Conservation (phyloP, 2,329 filamentous ascomycete genomes). For the Tothia fuscella region DNA sequence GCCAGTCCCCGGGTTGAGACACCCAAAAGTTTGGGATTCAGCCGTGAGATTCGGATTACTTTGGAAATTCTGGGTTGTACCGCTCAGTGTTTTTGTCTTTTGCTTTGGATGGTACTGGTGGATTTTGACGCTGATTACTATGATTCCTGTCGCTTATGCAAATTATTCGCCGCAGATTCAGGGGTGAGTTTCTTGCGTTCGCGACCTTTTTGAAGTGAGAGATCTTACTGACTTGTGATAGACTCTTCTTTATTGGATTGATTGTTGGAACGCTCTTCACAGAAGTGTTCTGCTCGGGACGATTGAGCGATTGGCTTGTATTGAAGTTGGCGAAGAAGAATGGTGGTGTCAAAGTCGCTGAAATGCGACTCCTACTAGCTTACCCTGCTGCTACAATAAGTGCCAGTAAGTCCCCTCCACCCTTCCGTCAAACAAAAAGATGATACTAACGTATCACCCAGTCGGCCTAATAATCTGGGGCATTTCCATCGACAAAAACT, state of each 20-base stretch:
- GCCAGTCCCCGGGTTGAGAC: slow-evolving; percentile 39
- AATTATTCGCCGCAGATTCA: slow-evolving; percentile 38
- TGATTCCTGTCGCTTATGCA: slow-evolving; percentile 41
- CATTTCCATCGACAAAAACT: slow-evolving; percentile 38
- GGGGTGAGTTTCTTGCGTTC: slow-evolving; percentile 19
- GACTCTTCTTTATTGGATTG: slow-evolving; percentile 40
- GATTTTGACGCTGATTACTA: slow-evolving; percentile 41
- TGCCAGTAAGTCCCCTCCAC: too few relatives aligned
- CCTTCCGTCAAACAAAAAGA: slow-evolving; percentile 11
- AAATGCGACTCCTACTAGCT: slow-evolving; percentile 45
- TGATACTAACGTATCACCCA: slow-evolving; percentile 13
- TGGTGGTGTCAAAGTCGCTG: slow-evolving; percentile 32
- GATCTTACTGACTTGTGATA: neutral
- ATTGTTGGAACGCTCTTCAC: slow-evolving; percentile 41
- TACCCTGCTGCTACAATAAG: slow-evolving; percentile 41
- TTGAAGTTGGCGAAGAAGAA: slow-evolving; percentile 33
- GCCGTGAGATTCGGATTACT: slow-evolving; percentile 34
- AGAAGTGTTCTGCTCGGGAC: slow-evolving; percentile 40
- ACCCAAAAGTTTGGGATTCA: slow-evolving; percentile 38
- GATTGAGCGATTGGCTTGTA: slow-evolving; percentile 42
- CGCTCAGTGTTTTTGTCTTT: slow-evolving; percentile 36
- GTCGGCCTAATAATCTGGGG: slow-evolving; percentile 45
- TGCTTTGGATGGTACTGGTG: slow-evolving; percentile 47
- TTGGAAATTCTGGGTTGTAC: slow-evolving; percentile 35
- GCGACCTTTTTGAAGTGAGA: neutral